Percentiles rank a stretch among this genome's conserved stretches.
Evolutionary conservation across 148 eudicot genomes (phyloP).

Genomic region (Silene uniflora): DNA sequence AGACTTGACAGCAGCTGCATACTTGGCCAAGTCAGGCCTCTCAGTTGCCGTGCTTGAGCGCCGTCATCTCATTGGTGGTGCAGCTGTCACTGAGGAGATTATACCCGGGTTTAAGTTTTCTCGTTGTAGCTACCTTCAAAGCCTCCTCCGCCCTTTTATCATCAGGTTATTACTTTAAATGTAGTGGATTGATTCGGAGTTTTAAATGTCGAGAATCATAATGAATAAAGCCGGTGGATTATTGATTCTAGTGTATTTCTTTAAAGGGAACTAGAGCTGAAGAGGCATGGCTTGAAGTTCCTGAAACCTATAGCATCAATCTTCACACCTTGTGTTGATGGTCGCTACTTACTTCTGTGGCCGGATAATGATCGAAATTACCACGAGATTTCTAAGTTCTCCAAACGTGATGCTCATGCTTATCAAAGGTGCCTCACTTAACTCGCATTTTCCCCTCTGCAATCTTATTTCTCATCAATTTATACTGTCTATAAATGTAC

Average conservation of each 20-base stretch:
- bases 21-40: neutral
- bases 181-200: too few species aligned
- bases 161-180: too few species aligned
- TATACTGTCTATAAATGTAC: neutral
- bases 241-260: neutral
- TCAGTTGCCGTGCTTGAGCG: constrained; percentile 11
- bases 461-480: neutral
- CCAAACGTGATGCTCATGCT: constrained; percentile 8
- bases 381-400: constrained; percentile 2
- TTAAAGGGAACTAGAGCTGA: constrained; percentile 7
- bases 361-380: neutral
- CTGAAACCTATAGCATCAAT: neutral
- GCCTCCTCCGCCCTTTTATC: constrained; percentile 7
- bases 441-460: too few species aligned
- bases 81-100: constrained; percentile 4
- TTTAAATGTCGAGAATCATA: too few species aligned
- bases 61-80: constrained; percentile 5
- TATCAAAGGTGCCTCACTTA: neutral
- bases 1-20: neutral
- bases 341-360: constrained; percentile 3
- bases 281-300: constrained; percentile 5
- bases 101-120: neutral
- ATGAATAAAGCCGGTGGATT: too few species aligned
- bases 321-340: constrained; percentile 5
- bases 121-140: constrained; percentile 11